A percentile compares a stretch with the other conserved stretches of the same genome.
phyloP scores from a whole-genome alignment of 2,329 filamentous ascomycete genomes.

The Penicillium sp. region DNA sequence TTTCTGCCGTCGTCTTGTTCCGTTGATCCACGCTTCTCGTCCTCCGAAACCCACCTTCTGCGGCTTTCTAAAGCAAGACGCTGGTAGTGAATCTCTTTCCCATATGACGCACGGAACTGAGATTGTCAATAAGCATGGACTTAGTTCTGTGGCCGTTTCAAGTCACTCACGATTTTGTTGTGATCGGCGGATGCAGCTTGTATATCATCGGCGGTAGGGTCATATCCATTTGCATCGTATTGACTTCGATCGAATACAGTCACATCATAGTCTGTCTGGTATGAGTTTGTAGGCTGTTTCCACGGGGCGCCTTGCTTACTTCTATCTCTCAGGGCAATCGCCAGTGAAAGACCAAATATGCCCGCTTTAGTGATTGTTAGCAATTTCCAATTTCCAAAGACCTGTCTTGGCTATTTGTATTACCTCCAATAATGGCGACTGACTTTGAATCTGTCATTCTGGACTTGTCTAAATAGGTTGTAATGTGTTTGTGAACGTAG shows the following conservation, averaged over 20 bases:
- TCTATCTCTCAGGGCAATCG: constrained; percentile 13
- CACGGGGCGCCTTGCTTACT: neutral
- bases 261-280: constrained; percentile 5
- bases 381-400: neutral
- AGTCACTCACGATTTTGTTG: constrained; percentile 17
- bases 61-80: constrained; percentile 18
- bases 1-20: constrained; percentile 6
- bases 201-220: constrained; percentile 10
- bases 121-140: neutral
- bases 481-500: too few relatives aligned
- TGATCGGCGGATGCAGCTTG: constrained; percentile 19
- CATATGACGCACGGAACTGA: constrained; percentile 19
- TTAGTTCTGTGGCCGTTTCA: too few relatives aligned
- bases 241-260: constrained; percentile 15
- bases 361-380: constrained; percentile 8
- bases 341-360: constrained; percentile 18
- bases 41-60: constrained; percentile 10
- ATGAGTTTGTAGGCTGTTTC: neutral
- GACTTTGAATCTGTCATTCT: constrained; percentile 11
- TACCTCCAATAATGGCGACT: constrained; percentile 16
- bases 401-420: neutral
- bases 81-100: constrained; percentile 16
- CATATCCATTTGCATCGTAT: constrained; percentile 15
- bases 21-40: constrained; percentile 11
- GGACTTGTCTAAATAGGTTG: neutral